Evolutionary conservation across 208 protist genomes (phyloP).

Genomic region (Endotrypanum monterogeii): DNA sequence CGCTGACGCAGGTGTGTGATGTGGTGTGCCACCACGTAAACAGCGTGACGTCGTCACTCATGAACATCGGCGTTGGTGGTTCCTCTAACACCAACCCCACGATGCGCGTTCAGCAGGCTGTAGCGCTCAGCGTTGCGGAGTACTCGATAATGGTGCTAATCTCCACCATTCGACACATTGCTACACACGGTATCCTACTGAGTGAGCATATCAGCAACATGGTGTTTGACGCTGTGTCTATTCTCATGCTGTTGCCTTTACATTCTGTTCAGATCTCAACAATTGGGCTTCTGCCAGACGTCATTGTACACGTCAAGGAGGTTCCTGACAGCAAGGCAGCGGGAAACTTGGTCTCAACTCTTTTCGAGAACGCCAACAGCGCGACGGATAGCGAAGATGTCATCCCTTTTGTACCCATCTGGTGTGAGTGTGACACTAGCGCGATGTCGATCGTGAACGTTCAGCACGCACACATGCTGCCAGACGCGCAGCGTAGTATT

Average conservation of each 20-base stretch:
- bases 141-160: conserved; percentile 78
- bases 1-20: conserved; percentile 70
- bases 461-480: conserved; percentile 79
- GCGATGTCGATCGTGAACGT: conserved; percentile 74
- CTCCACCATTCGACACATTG: conserved; percentile 75
- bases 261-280: conserved; percentile 83
- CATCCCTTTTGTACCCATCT: conserved; percentile 76
- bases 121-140: conserved; percentile 73
- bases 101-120: conserved; percentile 49
- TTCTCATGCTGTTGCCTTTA: conserved; percentile 84
- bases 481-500: conserved; percentile 83
- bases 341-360: conserved; percentile 56
- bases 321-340: conserved; percentile 49
- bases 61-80: conserved; percentile 52
- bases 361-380: conserved; percentile 79
- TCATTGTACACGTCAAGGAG: conserved; percentile 71
- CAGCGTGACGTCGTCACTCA: conserved; percentile 70
- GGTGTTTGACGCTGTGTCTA: conserved; percentile 79
- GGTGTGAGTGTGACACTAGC: conserved; percentile 81
- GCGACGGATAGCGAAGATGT: conserved; percentile 33
- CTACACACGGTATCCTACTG: conserved; percentile 31
- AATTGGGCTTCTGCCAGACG: conserved; percentile 78
- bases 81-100: conserved; percentile 31
- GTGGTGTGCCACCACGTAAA: conserved; percentile 74
- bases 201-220: conserved; percentile 49